Base-by-base conservation (phyloP, 257 asterid species). In the Linaria vulgaris region DNA sequence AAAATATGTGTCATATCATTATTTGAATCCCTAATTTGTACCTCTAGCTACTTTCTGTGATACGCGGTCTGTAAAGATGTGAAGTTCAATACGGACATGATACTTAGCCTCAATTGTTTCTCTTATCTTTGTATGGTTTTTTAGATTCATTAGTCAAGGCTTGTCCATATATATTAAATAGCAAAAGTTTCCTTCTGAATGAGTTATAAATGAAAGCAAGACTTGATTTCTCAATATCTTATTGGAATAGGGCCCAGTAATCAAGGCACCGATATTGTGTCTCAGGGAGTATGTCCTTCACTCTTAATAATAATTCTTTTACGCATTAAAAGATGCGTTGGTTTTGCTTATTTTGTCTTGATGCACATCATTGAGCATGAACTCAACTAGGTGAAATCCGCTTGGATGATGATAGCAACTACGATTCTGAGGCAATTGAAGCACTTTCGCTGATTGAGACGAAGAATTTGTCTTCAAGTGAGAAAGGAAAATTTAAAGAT, bases 371-470 rank as follows among this genome's bases (percentile, higher is more conserved):
- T 55, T 20, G 17, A 50, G 44, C 20, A 38, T 38, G 46, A 10
- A 67, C 43, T 27, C 46, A 15, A 46, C 55, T 25, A 25, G 43
- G 67, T 27, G 52, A 43, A 41, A 12, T 61, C 45, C 41, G 62
- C 25, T 11, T 51, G 13, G 11, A 27, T 27, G 34, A 27, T 27
- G 6, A 6, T 27, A 27, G 34, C 34, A 27, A 27, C 34, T 27
- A 27, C 34, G 6, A 27, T 27, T 27, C 6, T 27, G 34, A 27
- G 34, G 34, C 34, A 27, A 2, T 27, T 3, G 34, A 27, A 27
- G 34, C 34, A 6, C 6, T 27, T 27, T 27, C 34, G 3, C 34
- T 27, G 34, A 27, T 27, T 27, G 6, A 27, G 6, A 27, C 34
- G 3, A 27, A 27, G 34, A 27, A 27, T 27, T 27, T 2, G 34